Evolutionary conservation across 495 filamentous ascomycete genomes (phyloP), one percentile per base, ranked within the genome.

Genomic region (Lophiostoma macrostomum): DNA sequence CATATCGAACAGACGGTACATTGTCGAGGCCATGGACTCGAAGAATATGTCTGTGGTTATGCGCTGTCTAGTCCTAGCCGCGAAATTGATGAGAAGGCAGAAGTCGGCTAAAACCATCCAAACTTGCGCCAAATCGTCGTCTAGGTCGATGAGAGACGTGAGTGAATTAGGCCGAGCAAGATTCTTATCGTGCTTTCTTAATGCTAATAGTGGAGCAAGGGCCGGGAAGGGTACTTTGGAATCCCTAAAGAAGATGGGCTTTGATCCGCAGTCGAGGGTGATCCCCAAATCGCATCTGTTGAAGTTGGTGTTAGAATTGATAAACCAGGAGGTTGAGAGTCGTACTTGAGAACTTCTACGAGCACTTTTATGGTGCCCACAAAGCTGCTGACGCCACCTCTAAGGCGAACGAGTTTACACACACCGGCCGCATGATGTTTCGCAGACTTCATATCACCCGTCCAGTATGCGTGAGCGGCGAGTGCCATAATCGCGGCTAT

Each of bases 401-500:
- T 67, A 1, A 74, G 36, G 25, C 60, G 25, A 29, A 73, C 63
- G 1, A 76, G 64, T 14, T 67, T 64, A 27, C 51, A 58, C 24
- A 74, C 56, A 3, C 71, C 72, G 11, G 63, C 32, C 28, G 70
- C 40, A 48, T 74, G 73, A 16, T 68, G 61, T 20, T 53, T 58
- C 6, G 64, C 65, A 6, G 64, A 50, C 14, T 56, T 40, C 31
- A 14, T 20, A 22, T 73, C 61, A 11, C 59, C 61, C 1, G 60
- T 48, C 1, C 65, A 35, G 25, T 70, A 57, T 7, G 73, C 62
- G 50, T 68, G 47, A 18, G 60, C 50, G 12, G 62, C 58, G 7
- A 73, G 51, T 6, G 49, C 60, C 10, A 71, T 28, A 13, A 74
- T 60, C 2, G 61, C 60, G 22, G 64, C 58, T 4, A 73, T 57